Evolutionary conservation across 1,139 yeast species (phyloP).

Genomic region (Yamadazyma atlantica): DNA sequence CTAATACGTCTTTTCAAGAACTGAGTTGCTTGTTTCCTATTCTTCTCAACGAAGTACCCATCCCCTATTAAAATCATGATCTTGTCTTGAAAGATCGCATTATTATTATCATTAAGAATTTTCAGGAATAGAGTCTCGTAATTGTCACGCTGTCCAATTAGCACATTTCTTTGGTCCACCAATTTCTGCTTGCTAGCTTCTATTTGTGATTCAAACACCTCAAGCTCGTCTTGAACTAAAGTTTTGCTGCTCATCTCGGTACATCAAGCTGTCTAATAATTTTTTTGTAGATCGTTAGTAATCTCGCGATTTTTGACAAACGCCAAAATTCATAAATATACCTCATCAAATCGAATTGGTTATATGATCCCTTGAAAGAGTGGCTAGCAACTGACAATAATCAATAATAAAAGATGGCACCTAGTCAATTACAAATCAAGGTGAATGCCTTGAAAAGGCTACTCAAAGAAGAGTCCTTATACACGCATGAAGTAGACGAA

Average conservation of each 20-base stretch:
- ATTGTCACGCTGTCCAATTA: constrained; percentile 11
- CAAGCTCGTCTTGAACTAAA: background rate
- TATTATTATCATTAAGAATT: background rate
- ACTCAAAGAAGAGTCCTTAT: constrained; percentile 67
- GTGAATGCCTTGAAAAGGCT: constrained; percentile 71
- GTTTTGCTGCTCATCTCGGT: background rate
- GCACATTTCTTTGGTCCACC: constrained; percentile 9
- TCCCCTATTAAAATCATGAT: constrained; percentile 55
- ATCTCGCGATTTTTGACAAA: background rate
- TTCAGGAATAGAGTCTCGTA: constrained; percentile 7
- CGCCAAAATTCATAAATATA: background rate
- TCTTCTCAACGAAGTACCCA: constrained; percentile 57
- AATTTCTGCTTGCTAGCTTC: constrained; percentile 3
- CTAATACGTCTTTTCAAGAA: constrained; percentile 39
- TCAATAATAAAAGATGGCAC: constrained; percentile 52
- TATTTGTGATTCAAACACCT: background rate
- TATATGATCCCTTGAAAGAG: too few relatives aligned
- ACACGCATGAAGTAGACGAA: constrained; percentile 62
- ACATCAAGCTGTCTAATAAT: background rate
- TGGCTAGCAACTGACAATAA: too few relatives aligned
- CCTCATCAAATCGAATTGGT: background rate
- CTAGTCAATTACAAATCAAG: constrained; percentile 75
- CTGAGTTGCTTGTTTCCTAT: constrained; percentile 40
- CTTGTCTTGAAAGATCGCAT: constrained; percentile 8
- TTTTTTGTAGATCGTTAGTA: background rate